These are phyloP conservation scores for Protomyces macrosporus DNA, from an alignment of 1,139 yeast species.

Conservation along the genomic window DNA sequence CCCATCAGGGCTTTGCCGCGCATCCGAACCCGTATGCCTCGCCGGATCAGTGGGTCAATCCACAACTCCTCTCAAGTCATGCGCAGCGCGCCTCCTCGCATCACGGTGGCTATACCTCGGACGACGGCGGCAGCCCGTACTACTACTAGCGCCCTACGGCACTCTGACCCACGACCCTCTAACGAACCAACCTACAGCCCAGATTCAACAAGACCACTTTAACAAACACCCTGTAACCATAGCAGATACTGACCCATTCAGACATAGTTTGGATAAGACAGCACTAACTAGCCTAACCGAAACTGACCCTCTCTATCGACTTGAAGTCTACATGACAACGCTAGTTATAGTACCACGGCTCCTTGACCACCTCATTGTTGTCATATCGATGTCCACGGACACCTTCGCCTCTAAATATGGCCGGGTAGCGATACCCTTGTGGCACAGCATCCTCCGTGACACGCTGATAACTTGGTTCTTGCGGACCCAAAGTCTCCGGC, in stretches of 20 bases:
- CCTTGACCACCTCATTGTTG: conserved; percentile 72
- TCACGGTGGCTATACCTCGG: not conserved
- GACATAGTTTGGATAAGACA: too few relatives aligned
- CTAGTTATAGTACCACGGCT: conserved; percentile 42
- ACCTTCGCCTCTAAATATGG: conserved; percentile 82
- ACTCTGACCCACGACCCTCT: not conserved
- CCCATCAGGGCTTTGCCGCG: not conserved
- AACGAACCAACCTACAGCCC: not conserved
- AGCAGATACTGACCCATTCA: too few relatives aligned
- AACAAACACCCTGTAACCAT: too few relatives aligned
- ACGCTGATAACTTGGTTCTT: conserved; percentile 50
- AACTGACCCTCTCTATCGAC: not conserved
- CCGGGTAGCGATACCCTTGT: conserved; percentile 69
- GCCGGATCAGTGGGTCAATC: conserved; percentile 12
- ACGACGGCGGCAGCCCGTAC: not conserved
- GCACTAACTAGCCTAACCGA: too few relatives aligned
- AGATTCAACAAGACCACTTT: too few relatives aligned
- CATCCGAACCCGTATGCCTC: not conserved
- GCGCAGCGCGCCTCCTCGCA: not conserved
- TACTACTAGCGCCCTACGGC: not conserved
- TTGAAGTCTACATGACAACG: not conserved
- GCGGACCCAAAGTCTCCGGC: conserved; percentile 36
- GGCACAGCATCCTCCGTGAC: conserved; percentile 55
- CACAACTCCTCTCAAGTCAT: conserved; percentile 4
- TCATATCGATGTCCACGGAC: conserved; percentile 80